These are phyloP conservation scores for Nannochloropsis oceanica DNA, from an alignment of 108 stramenopile species.

Conservation along the genomic window DNA sequence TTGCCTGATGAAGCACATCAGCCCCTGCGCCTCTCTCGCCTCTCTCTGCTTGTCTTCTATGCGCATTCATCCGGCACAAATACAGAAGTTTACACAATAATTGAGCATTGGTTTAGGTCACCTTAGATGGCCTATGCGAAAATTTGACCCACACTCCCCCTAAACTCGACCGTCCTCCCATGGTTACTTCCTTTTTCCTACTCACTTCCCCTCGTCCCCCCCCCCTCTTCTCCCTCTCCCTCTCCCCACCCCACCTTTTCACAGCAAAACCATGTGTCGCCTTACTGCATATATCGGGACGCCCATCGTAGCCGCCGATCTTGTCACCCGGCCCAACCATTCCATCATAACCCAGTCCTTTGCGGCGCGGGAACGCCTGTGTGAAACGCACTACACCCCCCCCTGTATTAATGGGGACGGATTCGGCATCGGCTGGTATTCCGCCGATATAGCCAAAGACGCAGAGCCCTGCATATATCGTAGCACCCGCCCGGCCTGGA, in stretches of 20 bases:
- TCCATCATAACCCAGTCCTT: not conserved
- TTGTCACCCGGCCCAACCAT: not conserved
- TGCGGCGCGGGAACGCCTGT: not conserved
- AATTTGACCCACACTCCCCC: too few species aligned
- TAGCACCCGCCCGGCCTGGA: constrained; percentile 8
- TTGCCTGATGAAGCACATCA: too few species aligned
- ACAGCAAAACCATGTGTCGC: not conserved
- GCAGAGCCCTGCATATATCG: not conserved
- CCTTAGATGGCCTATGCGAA: too few species aligned
- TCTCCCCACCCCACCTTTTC: not conserved
- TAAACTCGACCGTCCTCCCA: not conserved
- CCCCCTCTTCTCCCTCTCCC: not conserved
- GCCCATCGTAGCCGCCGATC: not conserved
- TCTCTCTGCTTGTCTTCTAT: too few species aligned
- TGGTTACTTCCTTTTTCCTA: not conserved
- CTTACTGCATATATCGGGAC: not conserved
- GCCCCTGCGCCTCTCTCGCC: too few species aligned
- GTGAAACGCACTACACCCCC: not conserved
- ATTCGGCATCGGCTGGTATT: constrained; percentile 27
- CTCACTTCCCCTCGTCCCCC: not conserved
- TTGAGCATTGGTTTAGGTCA: too few species aligned
- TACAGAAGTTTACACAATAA: too few species aligned
- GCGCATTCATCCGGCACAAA: too few species aligned
- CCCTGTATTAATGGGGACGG: constrained; percentile 22
- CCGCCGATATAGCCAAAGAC: not conserved